phyloP scores from a whole-genome alignment of 176 grass and related monocot genomes.

The Cenchrus americanus region DNA sequence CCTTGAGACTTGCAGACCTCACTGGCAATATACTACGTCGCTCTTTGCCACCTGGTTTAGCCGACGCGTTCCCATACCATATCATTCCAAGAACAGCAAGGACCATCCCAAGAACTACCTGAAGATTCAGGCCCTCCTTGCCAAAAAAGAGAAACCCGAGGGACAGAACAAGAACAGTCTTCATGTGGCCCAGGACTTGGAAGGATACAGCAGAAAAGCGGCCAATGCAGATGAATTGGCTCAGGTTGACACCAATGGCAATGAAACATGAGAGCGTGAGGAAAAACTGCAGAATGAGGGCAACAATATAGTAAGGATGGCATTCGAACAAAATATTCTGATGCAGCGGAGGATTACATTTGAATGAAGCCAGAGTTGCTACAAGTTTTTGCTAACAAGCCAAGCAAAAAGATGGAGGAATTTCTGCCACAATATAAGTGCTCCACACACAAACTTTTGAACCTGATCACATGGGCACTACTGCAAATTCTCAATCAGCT shows the following conservation, averaged over 20 bases:
- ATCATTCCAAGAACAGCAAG: constrained; percentile 44
- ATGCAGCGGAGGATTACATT: neutral
- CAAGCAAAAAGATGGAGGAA: neutral
- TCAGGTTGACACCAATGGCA: neutral
- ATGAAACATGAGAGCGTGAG: neutral
- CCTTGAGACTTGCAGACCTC: constrained; percentile 9
- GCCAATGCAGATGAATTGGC: constrained; percentile 48
- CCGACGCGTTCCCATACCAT: constrained; percentile 39
- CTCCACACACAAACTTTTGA: neutral
- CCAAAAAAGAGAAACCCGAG: constrained; percentile 51
- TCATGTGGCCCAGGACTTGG: constrained; percentile 54
- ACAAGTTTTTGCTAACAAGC: neutral
- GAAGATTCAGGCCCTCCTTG: constrained; percentile 46
- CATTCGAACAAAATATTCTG: neutral
- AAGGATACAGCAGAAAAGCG: constrained; percentile 52
- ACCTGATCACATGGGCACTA: neutral
- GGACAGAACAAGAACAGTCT: constrained; percentile 47
- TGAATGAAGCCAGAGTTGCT: neutral
- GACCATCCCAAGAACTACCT: constrained; percentile 42
- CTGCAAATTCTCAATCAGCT: neutral
- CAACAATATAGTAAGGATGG: neutral
- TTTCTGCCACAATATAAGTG: neutral
- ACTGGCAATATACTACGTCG: neutral
- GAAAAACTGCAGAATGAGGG: neutral
- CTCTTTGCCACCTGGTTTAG: constrained; percentile 45